Evolutionary conservation across 192 early-diverging fungal genomes (phyloP).

Genomic region (Linnemannia zychae): DNA sequence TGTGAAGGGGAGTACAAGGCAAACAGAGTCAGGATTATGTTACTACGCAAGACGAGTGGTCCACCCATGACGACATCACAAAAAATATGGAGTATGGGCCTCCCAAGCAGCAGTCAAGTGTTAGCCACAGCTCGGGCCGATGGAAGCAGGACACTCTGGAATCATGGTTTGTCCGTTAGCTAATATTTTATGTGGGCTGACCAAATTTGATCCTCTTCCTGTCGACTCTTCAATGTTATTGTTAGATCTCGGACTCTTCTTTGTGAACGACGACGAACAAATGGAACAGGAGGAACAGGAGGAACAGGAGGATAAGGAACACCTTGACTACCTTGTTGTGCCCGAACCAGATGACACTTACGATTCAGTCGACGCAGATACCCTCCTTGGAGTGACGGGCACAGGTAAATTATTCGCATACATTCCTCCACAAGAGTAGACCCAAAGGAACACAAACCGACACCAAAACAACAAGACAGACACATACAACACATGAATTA

Average conservation of each 20-base stretch:
- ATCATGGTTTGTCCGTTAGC: background rate
- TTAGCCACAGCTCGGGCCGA: background rate
- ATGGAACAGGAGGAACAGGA: conserved; percentile 20
- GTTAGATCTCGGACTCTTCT: conserved; percentile 49
- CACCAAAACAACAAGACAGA: background rate
- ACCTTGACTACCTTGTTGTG: conserved; percentile 21
- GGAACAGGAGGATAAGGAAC: conserved; percentile 35
- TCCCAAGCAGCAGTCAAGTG: background rate
- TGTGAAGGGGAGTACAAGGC: background rate
- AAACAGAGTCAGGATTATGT: background rate
- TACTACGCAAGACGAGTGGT: background rate
- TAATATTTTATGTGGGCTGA: background rate
- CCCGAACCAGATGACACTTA: conserved; percentile 42
- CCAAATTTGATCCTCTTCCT: background rate
- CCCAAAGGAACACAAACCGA: background rate
- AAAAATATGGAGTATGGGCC: background rate
- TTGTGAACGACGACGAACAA: conserved; percentile 47
- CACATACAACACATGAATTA: background rate
- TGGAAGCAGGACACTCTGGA: background rate
- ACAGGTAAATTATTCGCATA: conserved; percentile 15
- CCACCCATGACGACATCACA: background rate
- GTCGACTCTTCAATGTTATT: background rate
- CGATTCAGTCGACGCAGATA: conserved; percentile 39
- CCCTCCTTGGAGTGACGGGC: conserved; percentile 27
- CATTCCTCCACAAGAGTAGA: too few relatives aligned